phyloP scores from a whole-genome alignment of 805 yeast genomes.

The Yamadazyma scolyti region DNA sequence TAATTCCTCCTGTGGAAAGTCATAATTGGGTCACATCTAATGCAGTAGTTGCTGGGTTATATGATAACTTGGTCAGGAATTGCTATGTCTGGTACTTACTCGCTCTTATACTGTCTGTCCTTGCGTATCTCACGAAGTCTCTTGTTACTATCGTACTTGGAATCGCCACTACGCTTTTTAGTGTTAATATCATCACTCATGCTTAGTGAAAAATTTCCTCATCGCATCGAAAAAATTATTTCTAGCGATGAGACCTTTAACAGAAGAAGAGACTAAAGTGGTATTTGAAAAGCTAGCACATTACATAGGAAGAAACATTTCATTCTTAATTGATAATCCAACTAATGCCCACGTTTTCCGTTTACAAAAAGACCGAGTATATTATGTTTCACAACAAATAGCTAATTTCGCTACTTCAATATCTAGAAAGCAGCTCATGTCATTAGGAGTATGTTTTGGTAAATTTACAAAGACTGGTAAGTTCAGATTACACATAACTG shows the following conservation, averaged over 20 bases:
- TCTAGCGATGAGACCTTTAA: constrained; percentile 76
- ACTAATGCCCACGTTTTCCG: constrained; percentile 93
- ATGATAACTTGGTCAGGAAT: too few relatives aligned
- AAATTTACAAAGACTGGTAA: constrained; percentile 97
- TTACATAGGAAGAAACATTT: constrained; percentile 94
- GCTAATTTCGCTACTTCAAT: constrained; percentile 89
- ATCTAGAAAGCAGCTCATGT: constrained; percentile 85
- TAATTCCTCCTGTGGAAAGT: too few relatives aligned
- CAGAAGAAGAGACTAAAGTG: constrained; percentile 95
- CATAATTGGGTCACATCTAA: too few relatives aligned
- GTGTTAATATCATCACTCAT: too few relatives aligned
- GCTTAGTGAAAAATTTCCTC: neutral
- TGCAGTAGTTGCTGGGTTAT: too few relatives aligned
- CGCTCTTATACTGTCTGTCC: too few relatives aligned
- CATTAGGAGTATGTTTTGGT: constrained; percentile 90
- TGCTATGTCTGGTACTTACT: too few relatives aligned
- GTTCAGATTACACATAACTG: constrained; percentile 91
- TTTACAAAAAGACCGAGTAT: constrained; percentile 93
- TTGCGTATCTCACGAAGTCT: too few relatives aligned
- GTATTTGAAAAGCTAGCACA: constrained; percentile 95
- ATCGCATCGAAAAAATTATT: neutral
- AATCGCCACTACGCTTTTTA: too few relatives aligned
- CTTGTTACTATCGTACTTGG: too few relatives aligned
- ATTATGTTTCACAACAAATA: constrained; percentile 79
- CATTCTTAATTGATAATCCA: constrained; percentile 77